A percentile compares a stretch with the other conserved stretches of the same genome.
Evolutionary conservation across 495 filamentous ascomycete genomes (phyloP).

Genomic region (Lepraria neglecta): DNA sequence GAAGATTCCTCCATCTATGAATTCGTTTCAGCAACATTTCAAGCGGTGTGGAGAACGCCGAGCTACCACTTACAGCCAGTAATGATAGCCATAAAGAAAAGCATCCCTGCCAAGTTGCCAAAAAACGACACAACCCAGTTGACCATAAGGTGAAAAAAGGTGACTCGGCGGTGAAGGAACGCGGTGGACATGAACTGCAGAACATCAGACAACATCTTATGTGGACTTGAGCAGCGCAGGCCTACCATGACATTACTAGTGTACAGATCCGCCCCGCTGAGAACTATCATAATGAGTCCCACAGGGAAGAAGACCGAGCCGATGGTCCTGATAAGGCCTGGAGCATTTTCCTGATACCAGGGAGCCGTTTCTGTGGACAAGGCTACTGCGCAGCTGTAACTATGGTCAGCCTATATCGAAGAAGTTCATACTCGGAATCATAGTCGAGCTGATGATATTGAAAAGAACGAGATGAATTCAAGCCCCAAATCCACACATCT

Average conservation of each 20-base stretch:
- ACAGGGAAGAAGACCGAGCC: constrained; percentile 52
- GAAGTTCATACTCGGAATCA: too few species aligned
- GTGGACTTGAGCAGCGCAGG: too few species aligned
- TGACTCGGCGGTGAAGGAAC: constrained; percentile 45
- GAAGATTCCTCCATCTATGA: constrained; percentile 51
- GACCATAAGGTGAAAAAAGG: constrained; percentile 43
- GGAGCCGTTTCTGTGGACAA: constrained; percentile 49
- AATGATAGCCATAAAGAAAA: constrained; percentile 54
- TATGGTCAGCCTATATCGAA: too few species aligned
- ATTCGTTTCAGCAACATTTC: background rate
- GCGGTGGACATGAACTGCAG: constrained; percentile 48
- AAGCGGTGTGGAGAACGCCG: background rate
- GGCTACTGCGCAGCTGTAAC: constrained; percentile 38
- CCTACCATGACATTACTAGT: constrained; percentile 54
- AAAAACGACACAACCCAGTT: constrained; percentile 55
- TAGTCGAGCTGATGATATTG: too few species aligned
- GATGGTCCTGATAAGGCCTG: constrained; percentile 52
- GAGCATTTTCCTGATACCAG: constrained; percentile 57
- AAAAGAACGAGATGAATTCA: too few species aligned
- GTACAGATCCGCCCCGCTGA: constrained; percentile 54
- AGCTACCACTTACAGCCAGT: constrained; percentile 38
- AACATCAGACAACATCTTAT: constrained; percentile 21
- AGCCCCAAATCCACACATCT: too few species aligned
- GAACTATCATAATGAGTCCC: constrained; percentile 52
- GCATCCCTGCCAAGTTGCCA: constrained; percentile 53